Evolutionary conservation across 2,329 filamentous ascomycete genomes (phyloP).

Genomic region (Trichoderma asperellum): DNA sequence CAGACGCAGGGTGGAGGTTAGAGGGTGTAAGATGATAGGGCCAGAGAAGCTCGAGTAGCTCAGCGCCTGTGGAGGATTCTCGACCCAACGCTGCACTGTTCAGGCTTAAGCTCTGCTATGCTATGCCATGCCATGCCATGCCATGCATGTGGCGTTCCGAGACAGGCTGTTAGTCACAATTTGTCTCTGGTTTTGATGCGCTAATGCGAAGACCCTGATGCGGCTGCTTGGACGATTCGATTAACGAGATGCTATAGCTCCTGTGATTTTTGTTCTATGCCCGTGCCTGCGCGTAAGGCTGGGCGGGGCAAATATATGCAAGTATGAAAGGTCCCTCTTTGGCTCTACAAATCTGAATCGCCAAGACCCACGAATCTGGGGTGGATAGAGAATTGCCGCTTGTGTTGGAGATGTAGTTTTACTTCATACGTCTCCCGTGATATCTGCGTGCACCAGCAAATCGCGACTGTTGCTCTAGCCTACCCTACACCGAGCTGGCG

Average conservation of each 20-base stretch:
- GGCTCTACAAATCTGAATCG: neutral
- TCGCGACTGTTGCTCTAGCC: neutral
- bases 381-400: neutral
- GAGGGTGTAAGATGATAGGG: constrained; percentile 29
- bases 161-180: neutral
- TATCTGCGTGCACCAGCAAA: constrained; percentile 7
- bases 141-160: constrained; percentile 22
- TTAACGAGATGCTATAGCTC: constrained; percentile 1
- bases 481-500: neutral
- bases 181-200: neutral
- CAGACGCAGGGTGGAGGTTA: constrained; percentile 9
- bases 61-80: neutral
- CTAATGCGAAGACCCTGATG: constrained; percentile 2
- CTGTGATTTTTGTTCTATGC: neutral
- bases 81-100: neutral
- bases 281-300: neutral
- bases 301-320: neutral
- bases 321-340: neutral
- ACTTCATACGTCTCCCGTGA: neutral
- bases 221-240: constrained; percentile 1
- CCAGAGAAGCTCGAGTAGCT: neutral
- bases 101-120: neutral
- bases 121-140: constrained; percentile 5
- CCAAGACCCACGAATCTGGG: neutral
- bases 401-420: neutral